Evolutionary conservation across 352 stramenopile genomes (phyloP), one percentile per base, ranked within the genome.

Genomic region (Phytophthora nicotianae): DNA sequence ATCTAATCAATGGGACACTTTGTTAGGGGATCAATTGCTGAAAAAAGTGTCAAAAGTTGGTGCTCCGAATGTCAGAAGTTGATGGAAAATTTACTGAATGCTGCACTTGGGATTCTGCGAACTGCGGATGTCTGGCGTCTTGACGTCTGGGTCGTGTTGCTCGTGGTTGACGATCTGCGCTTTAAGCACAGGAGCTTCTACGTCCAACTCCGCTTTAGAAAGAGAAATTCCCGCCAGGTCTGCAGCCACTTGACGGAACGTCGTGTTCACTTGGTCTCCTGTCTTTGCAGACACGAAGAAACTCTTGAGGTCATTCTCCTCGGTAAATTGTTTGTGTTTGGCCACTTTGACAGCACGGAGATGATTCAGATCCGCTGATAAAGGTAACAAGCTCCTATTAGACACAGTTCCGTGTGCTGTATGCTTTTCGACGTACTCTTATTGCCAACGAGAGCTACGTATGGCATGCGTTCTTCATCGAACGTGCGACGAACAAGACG

Each of bases 251-350:
- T 96, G 84, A 24, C 79, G 84, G 63, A 98, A 97, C 4, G 80
- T 69, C n/a, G 79, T 62, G 62, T 95, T 96, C 49, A 98, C 83
- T 37, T 93, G 75, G 70, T 98, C 94, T n/a, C 94, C 95, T 0
- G 86, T 96, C 73, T 98, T 98, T 19, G 95, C 95, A 23, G 92
- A 98, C 57, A 98, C 81, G 50, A 97, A 93, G 68, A 92, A 98
- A 51, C 81, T 90, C 59, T 95, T 94, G 58, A 96, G 79, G 53
- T 95, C 85, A 75, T 98, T 98, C 65, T 98, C 92, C 38, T 97
- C 89, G 1, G 87, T 93, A 56, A 98, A 98, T 40, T 95, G 86
- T 54, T 97, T 92, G 72, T 97, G 89, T 54, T 96, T 96, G 50
- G 77, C 75, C 3, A 77, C 77, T 51, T 93, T 93, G 8, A 98